Evolutionary conservation across 305 asterid genomes (phyloP), one percentile per base, ranked within the genome.

Genomic region (Plantago rigida): DNA sequence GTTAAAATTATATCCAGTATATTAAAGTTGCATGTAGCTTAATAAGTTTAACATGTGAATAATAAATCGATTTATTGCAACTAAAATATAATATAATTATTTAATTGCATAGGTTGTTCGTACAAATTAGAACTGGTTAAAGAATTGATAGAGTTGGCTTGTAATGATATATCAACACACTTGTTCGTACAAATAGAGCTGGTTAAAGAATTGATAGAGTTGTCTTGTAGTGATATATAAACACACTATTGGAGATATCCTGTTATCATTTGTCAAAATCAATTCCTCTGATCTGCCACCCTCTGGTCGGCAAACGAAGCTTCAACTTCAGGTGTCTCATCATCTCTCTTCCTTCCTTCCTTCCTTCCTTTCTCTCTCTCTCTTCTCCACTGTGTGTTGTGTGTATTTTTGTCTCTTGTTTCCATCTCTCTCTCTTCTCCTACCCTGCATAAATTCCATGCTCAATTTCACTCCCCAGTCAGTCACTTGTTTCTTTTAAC

Each of bases 281-380:
- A 75, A 75, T 72, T 77, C 79, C 62, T 76, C 78, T 24, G 19
- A 24, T 42, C 78, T 73, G 81, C 81, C 76, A 72, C 79, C 79
- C 75, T 78, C 81, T 71, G 89, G 84, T 79, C 81, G 83, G 84
- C 84, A 80, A 72, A 70, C 71, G 70, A 74, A 72, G 73, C 78
- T 67, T 73, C 56, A 66, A 64, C 51, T 67, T 81, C 87, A 81
- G 80, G 79, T 74, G 76, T 75, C 76, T 76, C 82, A 63, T 68
- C 74, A 24, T 17, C 55, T 36, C 64, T 47, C 72, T 57, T 70
- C 49, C 50, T 42, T 5, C 14, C 59, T 14, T 51, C n/a, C 57
- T 68, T 1, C 9, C 73, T 15, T 64, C 42, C 72, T 57, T 68
- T 54, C 46, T 42, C 8, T 22, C 62, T 14, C 59, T 15, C 57